Evolutionary conservation across 2,329 filamentous ascomycete genomes (phyloP).

Genomic region (Claviceps sp.): DNA sequence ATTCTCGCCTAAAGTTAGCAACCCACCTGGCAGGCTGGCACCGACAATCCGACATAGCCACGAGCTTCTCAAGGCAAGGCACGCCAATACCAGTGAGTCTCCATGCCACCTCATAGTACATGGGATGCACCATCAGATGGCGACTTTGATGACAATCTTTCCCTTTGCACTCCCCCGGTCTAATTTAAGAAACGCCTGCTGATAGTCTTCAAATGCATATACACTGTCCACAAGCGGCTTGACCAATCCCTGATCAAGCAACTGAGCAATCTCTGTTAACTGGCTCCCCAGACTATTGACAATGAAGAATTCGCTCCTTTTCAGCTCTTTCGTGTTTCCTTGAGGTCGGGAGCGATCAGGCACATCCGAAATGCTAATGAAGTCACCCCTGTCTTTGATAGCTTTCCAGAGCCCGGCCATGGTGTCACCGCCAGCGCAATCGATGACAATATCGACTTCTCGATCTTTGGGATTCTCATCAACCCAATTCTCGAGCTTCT

Average conservation of each 20-base stretch:
- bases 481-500: slow-evolving; percentile 19
- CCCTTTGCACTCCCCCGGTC: slow-evolving; percentile 22
- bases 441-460: slow-evolving; percentile 22
- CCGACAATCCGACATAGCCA: no score
- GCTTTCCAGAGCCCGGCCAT: slow-evolving; percentile 21
- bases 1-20: no score
- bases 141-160: slow-evolving; percentile 25
- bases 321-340: slow-evolving; percentile 14
- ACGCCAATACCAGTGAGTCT: neutral
- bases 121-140: neutral
- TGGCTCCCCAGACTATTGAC: slow-evolving; percentile 23
- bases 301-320: slow-evolving; percentile 22
- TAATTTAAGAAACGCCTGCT: slow-evolving; percentile 24
- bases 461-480: slow-evolving; percentile 11
- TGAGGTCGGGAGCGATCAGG: slow-evolving; percentile 19
- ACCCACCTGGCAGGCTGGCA: no score
- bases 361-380: slow-evolving; percentile 20
- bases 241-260: slow-evolving; percentile 20
- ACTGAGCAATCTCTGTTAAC: slow-evolving; percentile 18
- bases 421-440: slow-evolving; percentile 23
- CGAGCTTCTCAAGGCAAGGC: neutral
- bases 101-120: no score
- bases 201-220: slow-evolving; percentile 24
- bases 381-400: slow-evolving; percentile 19
- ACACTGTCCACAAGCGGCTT: slow-evolving; percentile 25